Evolutionary conservation across 805 yeast species (phyloP).

Genomic region (Hanseniaspora nectarophila): DNA sequence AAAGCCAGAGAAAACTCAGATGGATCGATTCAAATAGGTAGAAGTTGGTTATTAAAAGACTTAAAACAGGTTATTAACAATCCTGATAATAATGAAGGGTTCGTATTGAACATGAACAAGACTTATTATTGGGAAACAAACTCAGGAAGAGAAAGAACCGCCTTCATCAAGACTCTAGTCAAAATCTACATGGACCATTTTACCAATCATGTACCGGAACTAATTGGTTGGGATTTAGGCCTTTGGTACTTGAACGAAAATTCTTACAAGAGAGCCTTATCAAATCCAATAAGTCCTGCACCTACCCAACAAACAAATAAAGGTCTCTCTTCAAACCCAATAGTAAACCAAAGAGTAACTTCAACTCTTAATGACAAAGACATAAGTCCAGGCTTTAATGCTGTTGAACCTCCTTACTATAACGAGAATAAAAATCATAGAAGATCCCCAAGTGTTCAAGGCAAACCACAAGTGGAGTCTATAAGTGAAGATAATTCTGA

Average conservation of each 20-base stretch:
- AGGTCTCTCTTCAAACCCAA: slow-evolving; percentile 2
- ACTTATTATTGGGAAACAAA: slow-evolving; percentile 74
- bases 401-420: neutral
- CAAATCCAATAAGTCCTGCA: neutral
- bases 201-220: slow-evolving; percentile 42
- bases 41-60: slow-evolving; percentile 81
- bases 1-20: slow-evolving; percentile 75
- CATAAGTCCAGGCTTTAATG: neutral
- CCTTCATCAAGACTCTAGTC: slow-evolving; percentile 43
- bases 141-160: slow-evolving; percentile 45
- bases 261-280: slow-evolving; percentile 29
- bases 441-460: slow-evolving; percentile 13
- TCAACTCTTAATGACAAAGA: slow-evolving; percentile 5
- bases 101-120: slow-evolving; percentile 53
- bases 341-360: neutral
- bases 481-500: slow-evolving; percentile 4
- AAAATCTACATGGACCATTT: slow-evolving; percentile 45
- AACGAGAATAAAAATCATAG: neutral
- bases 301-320: neutral
- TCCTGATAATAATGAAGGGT: slow-evolving; percentile 41
- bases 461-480: slow-evolving; percentile 5
- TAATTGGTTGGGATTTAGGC: slow-evolving; percentile 41
- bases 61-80: slow-evolving; percentile 47
- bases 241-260: slow-evolving; percentile 32
- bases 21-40: slow-evolving; percentile 72